Conservation (phyloP, 2,329 filamentous ascomycete genomes). For the Phaeosphaeria sp. region DNA sequence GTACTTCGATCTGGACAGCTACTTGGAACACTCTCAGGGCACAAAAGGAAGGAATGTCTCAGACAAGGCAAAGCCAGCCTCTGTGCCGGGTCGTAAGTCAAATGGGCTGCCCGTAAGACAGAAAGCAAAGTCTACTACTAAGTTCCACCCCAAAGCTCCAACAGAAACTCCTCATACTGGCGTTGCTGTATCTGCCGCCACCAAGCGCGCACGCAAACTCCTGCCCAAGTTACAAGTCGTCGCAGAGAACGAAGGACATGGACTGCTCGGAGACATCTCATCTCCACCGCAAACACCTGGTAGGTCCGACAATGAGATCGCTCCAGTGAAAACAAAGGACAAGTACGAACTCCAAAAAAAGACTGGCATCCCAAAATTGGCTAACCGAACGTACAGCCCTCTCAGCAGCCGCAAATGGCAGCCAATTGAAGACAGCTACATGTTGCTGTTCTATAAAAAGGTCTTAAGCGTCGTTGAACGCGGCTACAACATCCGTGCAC, state of each 20-base stretch:
- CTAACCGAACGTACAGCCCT: no score
- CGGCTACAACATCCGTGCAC: constrained; percentile 7
- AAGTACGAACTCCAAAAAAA: neutral
- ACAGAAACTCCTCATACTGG: neutral
- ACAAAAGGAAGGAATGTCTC: neutral
- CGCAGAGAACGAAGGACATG: neutral
- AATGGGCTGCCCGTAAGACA: neutral
- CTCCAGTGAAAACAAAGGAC: neutral
- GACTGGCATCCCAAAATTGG: neutral
- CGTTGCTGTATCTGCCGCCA: no score
- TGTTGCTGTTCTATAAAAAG: constrained; percentile 18
- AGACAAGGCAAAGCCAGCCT: neutral
- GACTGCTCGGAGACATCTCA: neutral
- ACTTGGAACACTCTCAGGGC: constrained; percentile 1
- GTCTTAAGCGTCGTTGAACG: constrained; percentile 6
- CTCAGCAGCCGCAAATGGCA: neutral
- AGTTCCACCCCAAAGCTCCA: neutral
- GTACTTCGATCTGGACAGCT: constrained; percentile 10
- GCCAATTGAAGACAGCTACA: constrained; percentile 20
- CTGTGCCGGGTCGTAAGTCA: neutral
- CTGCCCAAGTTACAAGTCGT: neutral
- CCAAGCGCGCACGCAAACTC: neutral
- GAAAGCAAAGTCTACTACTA: neutral
- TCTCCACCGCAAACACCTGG: neutral
- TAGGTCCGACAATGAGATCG: neutral